phyloP scores from a whole-genome alignment of 345 rosid species.

The Zanthoxylum bungeanum region DNA sequence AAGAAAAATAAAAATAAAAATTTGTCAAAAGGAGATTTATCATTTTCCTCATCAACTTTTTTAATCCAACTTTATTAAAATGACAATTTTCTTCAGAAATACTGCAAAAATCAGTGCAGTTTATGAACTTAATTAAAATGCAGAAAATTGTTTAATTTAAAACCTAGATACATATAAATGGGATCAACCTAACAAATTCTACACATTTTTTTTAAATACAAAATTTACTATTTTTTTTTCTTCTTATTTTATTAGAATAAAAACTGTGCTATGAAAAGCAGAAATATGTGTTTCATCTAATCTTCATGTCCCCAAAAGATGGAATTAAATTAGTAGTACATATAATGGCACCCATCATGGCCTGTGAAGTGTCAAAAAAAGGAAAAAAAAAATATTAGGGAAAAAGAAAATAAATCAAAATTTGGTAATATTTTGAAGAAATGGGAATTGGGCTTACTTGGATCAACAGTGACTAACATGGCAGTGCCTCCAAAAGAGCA shows the following conservation, averaged over 20 bases:
- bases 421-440: too few relatives aligned
- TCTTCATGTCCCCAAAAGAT: background rate
- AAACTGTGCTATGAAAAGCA: background rate
- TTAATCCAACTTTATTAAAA: background rate
- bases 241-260: background rate
- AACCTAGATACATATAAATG: background rate
- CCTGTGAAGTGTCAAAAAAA: constrained; percentile 29
- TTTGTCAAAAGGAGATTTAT: background rate
- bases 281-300: background rate
- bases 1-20: too few relatives aligned
- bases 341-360: constrained; percentile 58
- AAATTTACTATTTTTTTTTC: background rate
- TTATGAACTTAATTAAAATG: background rate
- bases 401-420: too few relatives aligned
- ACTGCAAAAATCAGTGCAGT: background rate
- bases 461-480: constrained; percentile 85
- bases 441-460: too few relatives aligned
- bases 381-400: too few relatives aligned
- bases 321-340: constrained; percentile 14
- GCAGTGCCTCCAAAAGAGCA: constrained; percentile 96
- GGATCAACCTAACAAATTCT: constrained; percentile 1
- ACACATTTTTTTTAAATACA: background rate
- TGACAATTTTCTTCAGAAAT: background rate
- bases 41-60: too few relatives aligned
- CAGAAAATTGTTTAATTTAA: background rate